phyloP scores from a whole-genome alignment of 2,329 filamentous ascomycete genomes.

The Hypoxylon sp. region DNA sequence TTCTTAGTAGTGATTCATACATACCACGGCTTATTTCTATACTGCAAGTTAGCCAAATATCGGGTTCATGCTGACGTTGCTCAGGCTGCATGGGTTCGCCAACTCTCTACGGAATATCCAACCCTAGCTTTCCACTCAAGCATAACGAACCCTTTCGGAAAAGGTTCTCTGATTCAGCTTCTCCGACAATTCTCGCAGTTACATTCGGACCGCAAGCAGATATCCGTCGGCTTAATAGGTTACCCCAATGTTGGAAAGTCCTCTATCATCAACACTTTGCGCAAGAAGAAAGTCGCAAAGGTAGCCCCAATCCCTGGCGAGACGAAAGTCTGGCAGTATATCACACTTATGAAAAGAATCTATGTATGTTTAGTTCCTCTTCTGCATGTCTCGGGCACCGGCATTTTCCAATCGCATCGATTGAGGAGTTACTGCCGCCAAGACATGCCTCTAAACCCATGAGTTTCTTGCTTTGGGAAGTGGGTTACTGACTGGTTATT shows the following conservation, averaged over 20 bases:
- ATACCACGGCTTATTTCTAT: constrained; percentile 61
- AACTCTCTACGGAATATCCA: constrained; percentile 89
- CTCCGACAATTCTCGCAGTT: constrained; percentile 92
- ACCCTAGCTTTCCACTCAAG: constrained; percentile 95
- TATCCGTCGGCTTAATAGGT: constrained; percentile 86
- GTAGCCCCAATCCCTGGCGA: constrained; percentile 96
- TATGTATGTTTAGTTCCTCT: constrained; percentile 55
- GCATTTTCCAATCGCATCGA: too few species aligned
- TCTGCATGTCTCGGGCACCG: too few species aligned
- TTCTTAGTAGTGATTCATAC: constrained; percentile 99
- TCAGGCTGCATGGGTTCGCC: constrained; percentile 92
- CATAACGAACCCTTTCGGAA: constrained; percentile 96
- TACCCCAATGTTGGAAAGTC: constrained; percentile 97
- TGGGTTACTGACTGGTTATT: background rate
- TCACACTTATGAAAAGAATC: constrained; percentile 93
- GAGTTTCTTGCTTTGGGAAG: background rate
- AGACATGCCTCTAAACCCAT: too few species aligned
- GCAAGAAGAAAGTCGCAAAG: constrained; percentile 93
- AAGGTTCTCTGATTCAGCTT: constrained; percentile 91
- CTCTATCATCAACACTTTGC: constrained; percentile 94
- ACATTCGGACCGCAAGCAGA: constrained; percentile 92
- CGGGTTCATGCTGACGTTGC: constrained; percentile 48
- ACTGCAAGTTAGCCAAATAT: constrained; percentile 38
- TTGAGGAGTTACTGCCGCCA: too few species aligned
- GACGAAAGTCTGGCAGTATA: constrained; percentile 98